Evolutionary conservation across 2,329 filamentous ascomycete species (phyloP), one percentile per base, ranked within the genome.

Genomic region (Claviceps quebecensis): DNA sequence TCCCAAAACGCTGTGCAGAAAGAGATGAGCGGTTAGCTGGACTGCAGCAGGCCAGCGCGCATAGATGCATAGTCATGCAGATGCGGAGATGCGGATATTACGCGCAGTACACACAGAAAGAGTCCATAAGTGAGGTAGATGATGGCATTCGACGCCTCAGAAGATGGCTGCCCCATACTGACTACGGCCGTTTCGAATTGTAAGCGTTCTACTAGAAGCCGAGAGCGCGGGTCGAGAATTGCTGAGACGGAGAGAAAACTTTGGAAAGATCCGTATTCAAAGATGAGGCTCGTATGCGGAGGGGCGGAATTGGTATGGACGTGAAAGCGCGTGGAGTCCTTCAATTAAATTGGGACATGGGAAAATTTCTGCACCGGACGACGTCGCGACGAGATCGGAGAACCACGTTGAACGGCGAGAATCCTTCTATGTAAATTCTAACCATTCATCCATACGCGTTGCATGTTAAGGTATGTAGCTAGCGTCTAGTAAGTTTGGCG

Each of bases 121-220:
- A 75, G 72, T 56, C 77, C 84, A 70, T 89, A 90, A 48, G 84
- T 87, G 50, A 87, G 70, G 64, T 90, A 91, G 64, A 93, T 84
- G 64, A 91, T 74, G 73, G 86, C 86, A 72, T 91, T 89, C 36
- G 86, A 90, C 63, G 86, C 86, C 75, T 77, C 71, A 52, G 73
- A 80, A 1, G 87, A 90, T 53, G 85, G 86, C 58, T 83, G 76
- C 19, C 84, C 84, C 87, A 91, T 93, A 52, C 29, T 68, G 54
- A 23, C 29, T 11, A 14, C n/a, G 17, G 16, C 48, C 14, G 40
- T 40, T 46, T 22, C 16, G n/a, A 14, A 34, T 34, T 17, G 4
- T 4, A 44, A 26, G 29, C n/a, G 5, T 23, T 50, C 22, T 46
- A 34, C 5, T 16, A 34, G 13, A 13, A 17, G 39, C 8, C 16